Evolutionary conservation across 306 rosid genomes (phyloP), one percentile per base, ranked within the genome.

Genomic region (Cicer bijugum): DNA sequence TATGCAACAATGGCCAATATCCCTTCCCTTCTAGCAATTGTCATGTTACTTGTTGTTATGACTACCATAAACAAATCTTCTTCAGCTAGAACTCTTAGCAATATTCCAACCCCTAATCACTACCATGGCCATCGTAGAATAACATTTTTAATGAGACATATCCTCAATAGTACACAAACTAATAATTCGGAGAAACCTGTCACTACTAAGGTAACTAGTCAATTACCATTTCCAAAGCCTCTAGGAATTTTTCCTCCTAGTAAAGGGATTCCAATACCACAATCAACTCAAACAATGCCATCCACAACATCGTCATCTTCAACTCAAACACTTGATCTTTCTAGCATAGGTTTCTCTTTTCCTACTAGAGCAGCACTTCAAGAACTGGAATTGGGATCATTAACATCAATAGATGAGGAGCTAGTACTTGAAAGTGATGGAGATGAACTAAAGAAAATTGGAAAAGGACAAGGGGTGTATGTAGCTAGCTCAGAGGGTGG

Each of bases 401-500:
- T 87, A 7, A 87, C 86, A 33, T 16, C 56, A n/a, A 85, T 90
- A 10, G 85, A 81, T 0, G 89, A 90, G 80, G 90, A 87, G 6
- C 28, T 90, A 9, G 19, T 92, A 6, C 77, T 80, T 15, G 74
- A 71, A 33, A 65, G 72, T 48, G 69, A 62, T 11, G 75, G 69
- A 3, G 60, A 46, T 78, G 72, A 71, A 28, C 9, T 80, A 1
- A 48, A 20, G 8, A 57, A 67, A 28, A 8, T 87, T 23, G 98
- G 98, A 66, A 89, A 67, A 61, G 96, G 89, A 58, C 78, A 81
- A 74, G 93, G 98, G 47, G 84, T 90, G 3, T 86, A 76, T 67
- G 97, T 90, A 9, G 90, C 80, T 5, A 85, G 87, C 72, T 75
- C 85, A 19, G 91, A 82, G 66, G 89, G 86, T 66, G 81, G 79